Conservation (phyloP, 2,329 filamentous ascomycete genomes). For the Fusarium illudens region DNA sequence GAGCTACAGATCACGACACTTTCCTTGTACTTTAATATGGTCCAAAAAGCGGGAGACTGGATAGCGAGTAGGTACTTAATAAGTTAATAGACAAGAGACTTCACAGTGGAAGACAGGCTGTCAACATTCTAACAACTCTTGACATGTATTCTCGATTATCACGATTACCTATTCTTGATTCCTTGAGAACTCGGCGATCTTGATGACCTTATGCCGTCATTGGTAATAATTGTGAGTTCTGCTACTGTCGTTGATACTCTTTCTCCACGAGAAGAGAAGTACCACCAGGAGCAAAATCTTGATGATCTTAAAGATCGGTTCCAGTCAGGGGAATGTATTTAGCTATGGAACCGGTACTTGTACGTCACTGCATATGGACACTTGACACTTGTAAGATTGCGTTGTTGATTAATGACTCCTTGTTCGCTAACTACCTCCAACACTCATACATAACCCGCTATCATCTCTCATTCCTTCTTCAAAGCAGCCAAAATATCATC, state of each 20-base stretch:
- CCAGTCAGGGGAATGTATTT: no score
- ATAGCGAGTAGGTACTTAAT: neutral
- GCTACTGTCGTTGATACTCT: no score
- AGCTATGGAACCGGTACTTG: no score
- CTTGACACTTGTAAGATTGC: neutral
- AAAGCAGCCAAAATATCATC: slow-evolving; percentile 41
- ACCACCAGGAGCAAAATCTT: no score
- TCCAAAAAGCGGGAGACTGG: neutral
- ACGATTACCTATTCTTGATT: no score
- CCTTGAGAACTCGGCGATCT: no score
- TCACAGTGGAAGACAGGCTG: neutral
- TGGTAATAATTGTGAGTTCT: no score
- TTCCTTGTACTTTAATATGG: neutral
- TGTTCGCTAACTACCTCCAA: neutral
- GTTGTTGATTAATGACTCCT: neutral
- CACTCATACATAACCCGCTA: neutral
- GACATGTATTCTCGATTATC: no score
- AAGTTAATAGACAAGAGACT: neutral
- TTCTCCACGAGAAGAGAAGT: no score
- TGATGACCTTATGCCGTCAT: no score
- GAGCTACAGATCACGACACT: neutral
- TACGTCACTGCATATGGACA: no score
- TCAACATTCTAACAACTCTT: neutral
- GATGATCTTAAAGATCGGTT: no score
- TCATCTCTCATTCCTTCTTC: neutral